These are phyloP conservation scores for Glaciozyma antarctica DNA, from an alignment of 768 basidiomycete species.

Conservation along the genomic window DNA sequence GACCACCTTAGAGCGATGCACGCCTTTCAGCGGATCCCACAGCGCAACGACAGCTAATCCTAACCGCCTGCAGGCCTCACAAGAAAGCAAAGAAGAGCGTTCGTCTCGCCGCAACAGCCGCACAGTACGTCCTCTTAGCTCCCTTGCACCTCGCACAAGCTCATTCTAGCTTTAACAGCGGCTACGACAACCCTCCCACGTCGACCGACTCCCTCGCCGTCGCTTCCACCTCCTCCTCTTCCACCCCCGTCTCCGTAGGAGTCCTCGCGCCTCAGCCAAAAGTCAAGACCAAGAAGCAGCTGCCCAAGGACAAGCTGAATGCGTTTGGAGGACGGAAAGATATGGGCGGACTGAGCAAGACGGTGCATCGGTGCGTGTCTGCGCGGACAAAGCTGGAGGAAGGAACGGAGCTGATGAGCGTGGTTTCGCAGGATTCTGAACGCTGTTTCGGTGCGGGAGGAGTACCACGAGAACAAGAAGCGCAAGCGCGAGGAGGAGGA, in stretches of 20 bases:
- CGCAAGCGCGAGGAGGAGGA: slow-evolving; percentile 23
- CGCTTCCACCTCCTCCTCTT: slow-evolving; percentile 3
- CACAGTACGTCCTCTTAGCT: not conserved
- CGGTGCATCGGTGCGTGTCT: slow-evolving; percentile 13
- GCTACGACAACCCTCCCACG: slow-evolving; percentile 22
- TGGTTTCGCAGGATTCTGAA: slow-evolving; percentile 22
- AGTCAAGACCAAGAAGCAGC: not conserved
- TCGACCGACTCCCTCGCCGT: slow-evolving; percentile 21
- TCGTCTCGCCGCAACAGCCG: not conserved
- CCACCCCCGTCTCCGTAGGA: not conserved
- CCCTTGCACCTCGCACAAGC: not conserved
- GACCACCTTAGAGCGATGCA: too few species aligned
- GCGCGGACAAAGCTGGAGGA: not conserved
- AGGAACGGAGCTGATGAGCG: not conserved
- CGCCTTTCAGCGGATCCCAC: too few species aligned
- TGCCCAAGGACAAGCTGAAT: slow-evolving; percentile 3
- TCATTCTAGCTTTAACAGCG: slow-evolving; percentile 3
- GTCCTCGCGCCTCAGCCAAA: not conserved
- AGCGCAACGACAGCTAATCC: too few species aligned
- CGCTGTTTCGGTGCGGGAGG: slow-evolving; percentile 21
- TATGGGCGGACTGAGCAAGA: slow-evolving; percentile 15
- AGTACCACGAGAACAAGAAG: slow-evolving; percentile 25
- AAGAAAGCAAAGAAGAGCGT: not conserved
- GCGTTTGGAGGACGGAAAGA: not conserved
- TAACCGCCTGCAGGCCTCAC: not conserved